These are phyloP conservation scores for Larix sibirica DNA, from an alignment of 83 land plant genomes.

Conservation along the genomic window DNA sequence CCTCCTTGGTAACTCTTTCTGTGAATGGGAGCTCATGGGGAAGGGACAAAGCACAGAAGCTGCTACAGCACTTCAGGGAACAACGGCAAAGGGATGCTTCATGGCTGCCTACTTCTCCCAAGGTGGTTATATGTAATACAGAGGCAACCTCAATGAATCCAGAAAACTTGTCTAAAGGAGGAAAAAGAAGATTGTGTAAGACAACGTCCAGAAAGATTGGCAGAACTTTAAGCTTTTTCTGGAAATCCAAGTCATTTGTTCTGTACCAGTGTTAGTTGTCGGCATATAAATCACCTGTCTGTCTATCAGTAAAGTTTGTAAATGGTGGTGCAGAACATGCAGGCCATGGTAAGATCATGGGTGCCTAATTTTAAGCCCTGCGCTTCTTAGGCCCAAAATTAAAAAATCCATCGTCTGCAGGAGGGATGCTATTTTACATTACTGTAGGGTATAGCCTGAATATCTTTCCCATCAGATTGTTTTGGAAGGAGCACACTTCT, in stretches of 20 bases:
- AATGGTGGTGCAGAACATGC: no score
- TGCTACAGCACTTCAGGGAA: conserved; percentile 82
- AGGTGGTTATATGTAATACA: background rate
- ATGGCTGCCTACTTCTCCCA: conserved; percentile 10
- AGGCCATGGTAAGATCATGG: no score
- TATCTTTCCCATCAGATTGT: background rate
- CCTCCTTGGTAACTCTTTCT: conserved; percentile 78
- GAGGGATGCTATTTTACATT: background rate
- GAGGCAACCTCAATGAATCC: conserved; percentile 2
- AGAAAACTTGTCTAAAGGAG: background rate
- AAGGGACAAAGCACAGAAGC: conserved; percentile 83
- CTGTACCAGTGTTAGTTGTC: conserved; percentile 17
- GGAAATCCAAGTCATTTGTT: conserved; percentile 12
- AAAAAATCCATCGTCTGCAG: background rate
- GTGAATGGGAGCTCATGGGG: conserved; percentile 73
- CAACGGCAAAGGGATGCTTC: conserved; percentile 70
- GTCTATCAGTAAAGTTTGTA: no score
- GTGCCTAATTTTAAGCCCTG: no score
- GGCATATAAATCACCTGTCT: background rate
- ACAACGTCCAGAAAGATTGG: conserved; percentile 15
- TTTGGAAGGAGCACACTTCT: background rate
- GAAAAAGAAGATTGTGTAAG: background rate
- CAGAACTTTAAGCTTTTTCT: conserved; percentile 3
- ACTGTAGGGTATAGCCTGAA: background rate
- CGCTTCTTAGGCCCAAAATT: no score